A percentile compares a stretch with the other conserved stretches of the same genome.
Conservation (phyloP, 495 filamentous ascomycete species). For the Penicillium silybi region DNA sequence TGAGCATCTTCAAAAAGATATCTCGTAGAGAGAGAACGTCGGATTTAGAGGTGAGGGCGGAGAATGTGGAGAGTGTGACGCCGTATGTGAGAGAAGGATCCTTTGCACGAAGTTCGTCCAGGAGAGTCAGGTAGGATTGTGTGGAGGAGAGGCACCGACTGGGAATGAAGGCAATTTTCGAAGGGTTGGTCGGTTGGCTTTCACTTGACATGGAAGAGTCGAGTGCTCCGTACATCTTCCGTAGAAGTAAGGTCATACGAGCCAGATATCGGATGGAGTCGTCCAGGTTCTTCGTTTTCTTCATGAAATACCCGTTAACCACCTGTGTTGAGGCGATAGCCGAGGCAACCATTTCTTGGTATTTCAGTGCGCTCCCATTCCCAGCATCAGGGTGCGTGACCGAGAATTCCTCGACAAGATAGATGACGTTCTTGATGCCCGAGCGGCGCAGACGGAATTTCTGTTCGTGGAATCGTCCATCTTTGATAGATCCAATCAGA, state of each 20-base stretch:
- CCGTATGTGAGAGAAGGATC: slow-evolving; percentile 52
- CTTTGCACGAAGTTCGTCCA: slow-evolving; percentile 52
- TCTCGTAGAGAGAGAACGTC: slow-evolving; percentile 70
- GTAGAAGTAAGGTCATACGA: slow-evolving; percentile 67
- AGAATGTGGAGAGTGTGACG: slow-evolving; percentile 70
- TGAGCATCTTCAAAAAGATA: slow-evolving; percentile 80
- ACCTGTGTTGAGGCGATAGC: slow-evolving; percentile 80
- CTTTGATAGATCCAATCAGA: slow-evolving; percentile 73
- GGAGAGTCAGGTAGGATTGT: slow-evolving; percentile 63
- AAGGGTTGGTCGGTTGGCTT: not conserved
- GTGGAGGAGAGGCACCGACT: slow-evolving; percentile 58
- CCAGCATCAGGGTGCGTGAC: slow-evolving; percentile 42
- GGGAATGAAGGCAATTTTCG: slow-evolving; percentile 53
- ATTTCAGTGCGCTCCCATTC: slow-evolving; percentile 41
- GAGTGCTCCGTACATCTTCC: slow-evolving; percentile 58
- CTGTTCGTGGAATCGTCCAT: slow-evolving; percentile 81
- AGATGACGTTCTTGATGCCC: slow-evolving; percentile 71
- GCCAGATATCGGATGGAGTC: slow-evolving; percentile 78
- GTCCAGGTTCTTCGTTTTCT: slow-evolving; percentile 70
- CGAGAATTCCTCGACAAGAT: slow-evolving; percentile 72
- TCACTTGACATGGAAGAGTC: slow-evolving; percentile 12
- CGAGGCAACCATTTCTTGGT: slow-evolving; percentile 62
- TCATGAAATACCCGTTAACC: slow-evolving; percentile 78
- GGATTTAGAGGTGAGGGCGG: slow-evolving; percentile 68
- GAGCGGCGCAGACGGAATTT: slow-evolving; percentile 74